Base-by-base conservation (phyloP, 2,329 filamentous ascomycete species). In the Metarhizium anisopliae region DNA sequence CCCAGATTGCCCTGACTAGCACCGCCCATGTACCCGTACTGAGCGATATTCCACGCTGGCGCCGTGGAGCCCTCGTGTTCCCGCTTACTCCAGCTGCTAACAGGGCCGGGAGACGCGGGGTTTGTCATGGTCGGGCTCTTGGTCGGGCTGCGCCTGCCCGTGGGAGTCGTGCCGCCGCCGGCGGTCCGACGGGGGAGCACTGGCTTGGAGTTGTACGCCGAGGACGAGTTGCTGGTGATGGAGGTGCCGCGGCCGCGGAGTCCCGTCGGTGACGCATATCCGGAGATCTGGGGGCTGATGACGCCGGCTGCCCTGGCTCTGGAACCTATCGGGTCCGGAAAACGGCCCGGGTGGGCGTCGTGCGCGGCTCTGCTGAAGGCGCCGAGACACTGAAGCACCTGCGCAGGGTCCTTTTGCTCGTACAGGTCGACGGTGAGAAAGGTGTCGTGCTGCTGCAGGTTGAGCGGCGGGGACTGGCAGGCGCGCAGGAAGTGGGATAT, bases 11-110 rank as follows among this genome's bases (percentile, higher is more conserved):
- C 93, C 70, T 99, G 94, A 66, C 90, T 96, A 30, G 94, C 94
- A 51, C 94, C 94, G 56, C 94, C 94, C 87, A 97, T 94, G 72
- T 96, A 99, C 7, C 94, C 92, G 68, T 99, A 99, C 68, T 99
- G 94, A 56, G 92, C 88, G 63, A 97, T 97, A 68, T 97, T 99
- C 94, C 94, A 99, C 1, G 94, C 94, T 0, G 94, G 94, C 30
- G 86, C 80, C 2, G 92, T 96, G 49, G 79, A 80, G 16, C 82
- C 83, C 70, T 96, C 89, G 62, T 96, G 90, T 55, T 82, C 81
- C 70, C 82, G 89, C 69, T 84, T 95, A 71, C 89, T 95, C 94
- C 94, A 97, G 71, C 85, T 95, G 67, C 89, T 96, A 59, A 93
- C 83, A 2, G 76, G 71, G 35, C 72, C 67, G 43, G 81, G 77